phyloP scores from a whole-genome alignment of 169 alveolate species.

The Eimeria nieschulzi region DNA sequence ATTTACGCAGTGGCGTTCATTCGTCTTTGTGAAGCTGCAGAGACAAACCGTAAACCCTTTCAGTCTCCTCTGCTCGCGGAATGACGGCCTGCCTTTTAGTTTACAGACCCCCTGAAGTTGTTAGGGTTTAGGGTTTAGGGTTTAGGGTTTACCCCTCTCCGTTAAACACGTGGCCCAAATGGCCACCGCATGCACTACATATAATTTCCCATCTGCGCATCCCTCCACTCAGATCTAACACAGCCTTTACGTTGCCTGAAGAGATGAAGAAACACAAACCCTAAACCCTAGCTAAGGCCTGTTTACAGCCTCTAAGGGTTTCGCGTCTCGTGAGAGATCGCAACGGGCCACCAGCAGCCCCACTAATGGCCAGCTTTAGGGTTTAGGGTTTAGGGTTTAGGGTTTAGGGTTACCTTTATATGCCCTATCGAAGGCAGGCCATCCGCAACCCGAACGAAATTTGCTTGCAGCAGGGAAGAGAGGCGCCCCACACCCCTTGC shows the following conservation, averaged over 20 bases:
- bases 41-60: conserved; percentile 25
- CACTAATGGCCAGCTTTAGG: neutral
- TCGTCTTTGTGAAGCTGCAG: conserved; percentile 75
- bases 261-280: no score
- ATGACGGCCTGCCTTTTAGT: no score
- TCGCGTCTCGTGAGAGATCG: neutral
- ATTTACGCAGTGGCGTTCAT: conserved; percentile 83
- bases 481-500: conserved; percentile 75
- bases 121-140: conserved; percentile 20
- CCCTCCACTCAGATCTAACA: conserved; percentile 77
- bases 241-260: conserved; percentile 38
- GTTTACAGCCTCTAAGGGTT: neutral
- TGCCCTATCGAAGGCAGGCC: conserved; percentile 83
- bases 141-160: conserved; percentile 70
- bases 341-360: no score
- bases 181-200: conserved; percentile 81
- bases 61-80: no score
- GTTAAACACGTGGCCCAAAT: conserved; percentile 84
- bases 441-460: conserved; percentile 83
- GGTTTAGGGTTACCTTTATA: conserved; percentile 20
- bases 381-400: conserved; percentile 12
- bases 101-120: neutral
- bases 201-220: conserved; percentile 82
- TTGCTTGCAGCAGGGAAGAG: conserved; percentile 78
- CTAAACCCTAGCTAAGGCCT: neutral